Evolutionary conservation across 2,329 filamentous ascomycete genomes (phyloP).

Genomic region (Fusarium agapanthi): DNA sequence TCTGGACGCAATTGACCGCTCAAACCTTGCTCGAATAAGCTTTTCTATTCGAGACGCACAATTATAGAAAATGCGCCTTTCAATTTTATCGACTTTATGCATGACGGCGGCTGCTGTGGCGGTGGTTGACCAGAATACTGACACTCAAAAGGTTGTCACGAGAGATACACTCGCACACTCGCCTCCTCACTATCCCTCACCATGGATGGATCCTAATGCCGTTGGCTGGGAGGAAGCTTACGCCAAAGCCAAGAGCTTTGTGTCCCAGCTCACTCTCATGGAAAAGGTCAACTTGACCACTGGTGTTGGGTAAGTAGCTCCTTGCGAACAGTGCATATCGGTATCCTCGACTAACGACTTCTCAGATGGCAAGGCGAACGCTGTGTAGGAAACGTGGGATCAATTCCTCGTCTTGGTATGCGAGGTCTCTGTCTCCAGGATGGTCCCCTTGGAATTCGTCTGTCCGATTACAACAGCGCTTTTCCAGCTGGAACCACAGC

Average conservation of each 20-base stretch:
- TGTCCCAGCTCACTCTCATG: slow-evolving; percentile 80
- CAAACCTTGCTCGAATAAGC: not conserved
- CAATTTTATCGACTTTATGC: not conserved
- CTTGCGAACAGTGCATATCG: not conserved
- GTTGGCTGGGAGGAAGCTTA: slow-evolving; percentile 81
- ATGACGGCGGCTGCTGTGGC: not conserved
- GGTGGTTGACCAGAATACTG: slow-evolving; percentile 29
- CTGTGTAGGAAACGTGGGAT: slow-evolving; percentile 80
- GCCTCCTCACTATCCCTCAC: slow-evolving; percentile 80
- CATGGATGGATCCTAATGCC: slow-evolving; percentile 81
- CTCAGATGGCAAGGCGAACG: slow-evolving; percentile 63
- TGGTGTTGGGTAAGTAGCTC: slow-evolving; percentile 74
- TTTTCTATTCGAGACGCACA: not conserved
- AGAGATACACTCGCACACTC: slow-evolving; percentile 50
- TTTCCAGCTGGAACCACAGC: slow-evolving; percentile 82
- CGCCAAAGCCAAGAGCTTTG: slow-evolving; percentile 77
- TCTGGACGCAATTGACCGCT: not conserved
- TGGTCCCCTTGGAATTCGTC: slow-evolving; percentile 81
- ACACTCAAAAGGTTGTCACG: slow-evolving; percentile 34
- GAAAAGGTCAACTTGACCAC: slow-evolving; percentile 98
- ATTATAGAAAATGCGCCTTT: slow-evolving; percentile 18
- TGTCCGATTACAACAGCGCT: slow-evolving; percentile 80
- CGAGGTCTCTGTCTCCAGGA: slow-evolving; percentile 86
- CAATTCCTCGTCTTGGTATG: slow-evolving; percentile 75
- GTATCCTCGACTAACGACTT: not conserved